Evolutionary conservation across 768 basidiomycete species (phyloP).

Genomic region (Cantharellus cinnabarinus): DNA sequence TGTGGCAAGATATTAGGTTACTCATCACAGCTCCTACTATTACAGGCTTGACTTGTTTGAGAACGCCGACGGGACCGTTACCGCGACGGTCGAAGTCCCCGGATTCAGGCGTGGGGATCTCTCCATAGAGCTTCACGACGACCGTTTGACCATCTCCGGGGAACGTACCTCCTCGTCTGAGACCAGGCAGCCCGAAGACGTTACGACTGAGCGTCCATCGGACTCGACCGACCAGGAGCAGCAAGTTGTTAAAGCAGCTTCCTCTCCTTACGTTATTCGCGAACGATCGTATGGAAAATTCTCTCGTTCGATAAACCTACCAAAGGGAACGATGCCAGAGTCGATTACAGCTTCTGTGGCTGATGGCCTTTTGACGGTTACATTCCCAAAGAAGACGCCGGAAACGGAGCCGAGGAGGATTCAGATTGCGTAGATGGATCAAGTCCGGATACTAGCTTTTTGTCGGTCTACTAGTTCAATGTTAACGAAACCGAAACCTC

Average conservation of each 20-base stretch:
- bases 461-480: no score
- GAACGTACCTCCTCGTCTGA: slow-evolving; percentile 21
- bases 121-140: slow-evolving; percentile 30
- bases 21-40: neutral
- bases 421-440: neutral
- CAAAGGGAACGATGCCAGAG: neutral
- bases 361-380: neutral
- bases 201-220: no score
- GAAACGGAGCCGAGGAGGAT: neutral
- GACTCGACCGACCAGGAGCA: no score
- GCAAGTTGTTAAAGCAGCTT: no score
- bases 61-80: slow-evolving; percentile 24
- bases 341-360: neutral
- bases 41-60: slow-evolving; percentile 26
- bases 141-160: slow-evolving; percentile 31
- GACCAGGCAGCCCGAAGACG: no score
- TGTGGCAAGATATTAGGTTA: no score
- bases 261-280: neutral
- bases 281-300: neutral
- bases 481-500: no score
- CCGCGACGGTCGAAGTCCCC: slow-evolving; percentile 38
- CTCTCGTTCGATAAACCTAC: neutral
- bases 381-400: neutral
- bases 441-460: no score
- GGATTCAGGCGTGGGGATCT: slow-evolving; percentile 33